These are phyloP conservation scores for Metschnikowia rubicola DNA, from an alignment of 805 yeast genomes.

Conservation along the genomic window DNA sequence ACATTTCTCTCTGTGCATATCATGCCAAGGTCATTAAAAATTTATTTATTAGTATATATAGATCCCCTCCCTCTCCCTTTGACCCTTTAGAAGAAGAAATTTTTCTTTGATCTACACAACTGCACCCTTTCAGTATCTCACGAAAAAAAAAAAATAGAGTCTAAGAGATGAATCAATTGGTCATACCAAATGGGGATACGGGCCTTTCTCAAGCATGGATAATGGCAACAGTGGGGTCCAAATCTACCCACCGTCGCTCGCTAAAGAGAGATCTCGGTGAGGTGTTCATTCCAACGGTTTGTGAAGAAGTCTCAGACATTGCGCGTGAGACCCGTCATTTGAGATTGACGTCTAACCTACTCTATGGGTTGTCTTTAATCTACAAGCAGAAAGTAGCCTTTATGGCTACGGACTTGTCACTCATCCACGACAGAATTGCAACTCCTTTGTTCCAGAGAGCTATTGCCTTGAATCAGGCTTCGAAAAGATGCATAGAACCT, in stretches of 20 bases:
- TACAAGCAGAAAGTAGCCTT: constrained; percentile 49
- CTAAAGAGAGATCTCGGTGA: constrained; percentile 31
- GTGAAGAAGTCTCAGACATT: constrained; percentile 22
- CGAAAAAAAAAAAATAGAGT: no score
- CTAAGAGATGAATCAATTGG: background rate
- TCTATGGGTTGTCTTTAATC: constrained; percentile 48
- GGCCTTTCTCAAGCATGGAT: constrained; percentile 31
- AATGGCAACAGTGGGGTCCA: constrained; percentile 42
- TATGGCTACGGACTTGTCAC: constrained; percentile 33
- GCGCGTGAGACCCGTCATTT: constrained; percentile 20
- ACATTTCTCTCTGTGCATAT: no score
- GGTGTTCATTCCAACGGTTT: constrained; percentile 41
- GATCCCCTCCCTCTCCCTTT: no score
- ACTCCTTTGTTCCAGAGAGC: constrained; percentile 1
- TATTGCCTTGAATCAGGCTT: background rate
- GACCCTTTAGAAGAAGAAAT: no score
- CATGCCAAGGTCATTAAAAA: no score
- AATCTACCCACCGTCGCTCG: constrained; percentile 22
- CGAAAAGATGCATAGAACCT: background rate
- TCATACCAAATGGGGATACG: constrained; percentile 3
- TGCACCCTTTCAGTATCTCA: background rate
- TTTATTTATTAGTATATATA: no score
- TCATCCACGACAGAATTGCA: constrained; percentile 11
- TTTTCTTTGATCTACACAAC: background rate
- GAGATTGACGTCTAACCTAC: constrained; percentile 40